Percentiles rank a stretch among this genome's conserved stretches.
phyloP scores from a whole-genome alignment of 192 early-diverging fungal genomes.

The Diversispora eburnea region DNA sequence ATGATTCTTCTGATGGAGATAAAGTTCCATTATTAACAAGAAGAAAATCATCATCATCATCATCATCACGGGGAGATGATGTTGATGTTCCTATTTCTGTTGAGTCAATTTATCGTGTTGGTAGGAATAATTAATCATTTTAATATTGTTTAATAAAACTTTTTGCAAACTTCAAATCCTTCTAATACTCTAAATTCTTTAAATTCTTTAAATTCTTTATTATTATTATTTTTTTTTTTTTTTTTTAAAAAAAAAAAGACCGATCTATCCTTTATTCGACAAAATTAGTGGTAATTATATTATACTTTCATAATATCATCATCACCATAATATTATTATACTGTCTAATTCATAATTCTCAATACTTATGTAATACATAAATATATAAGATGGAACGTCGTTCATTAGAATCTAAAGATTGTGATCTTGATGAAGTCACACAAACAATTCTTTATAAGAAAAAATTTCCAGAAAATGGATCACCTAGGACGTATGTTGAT shows the following conservation, averaged over 20 bases:
- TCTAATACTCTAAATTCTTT: not conserved
- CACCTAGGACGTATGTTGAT: slow-evolving; percentile 37
- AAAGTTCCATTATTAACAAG: not conserved
- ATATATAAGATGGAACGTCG: slow-evolving; percentile 39
- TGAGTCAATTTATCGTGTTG: not conserved
- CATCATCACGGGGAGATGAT: not conserved
- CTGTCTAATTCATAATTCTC: not conserved
- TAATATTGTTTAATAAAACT: not conserved
- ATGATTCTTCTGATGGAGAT: not conserved
- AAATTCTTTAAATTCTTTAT: no score
- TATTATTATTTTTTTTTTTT: no score
- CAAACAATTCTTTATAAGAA: slow-evolving; percentile 54
- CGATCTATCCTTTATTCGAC: slow-evolving; percentile 1
- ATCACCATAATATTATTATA: not conserved
- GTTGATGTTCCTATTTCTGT: not conserved
- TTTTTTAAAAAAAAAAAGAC: not conserved
- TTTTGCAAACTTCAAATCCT: not conserved
- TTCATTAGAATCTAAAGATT: slow-evolving; percentile 38
- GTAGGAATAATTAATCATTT: not conserved
- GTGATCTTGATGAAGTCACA: slow-evolving; percentile 45
- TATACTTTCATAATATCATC: not conserved
- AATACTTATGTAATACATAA: not conserved
- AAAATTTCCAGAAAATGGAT: slow-evolving; percentile 49
- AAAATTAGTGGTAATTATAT: not conserved
- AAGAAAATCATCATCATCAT: not conserved